Conservation (phyloP, 257 asterid species). For the Rhazya stricta region DNA sequence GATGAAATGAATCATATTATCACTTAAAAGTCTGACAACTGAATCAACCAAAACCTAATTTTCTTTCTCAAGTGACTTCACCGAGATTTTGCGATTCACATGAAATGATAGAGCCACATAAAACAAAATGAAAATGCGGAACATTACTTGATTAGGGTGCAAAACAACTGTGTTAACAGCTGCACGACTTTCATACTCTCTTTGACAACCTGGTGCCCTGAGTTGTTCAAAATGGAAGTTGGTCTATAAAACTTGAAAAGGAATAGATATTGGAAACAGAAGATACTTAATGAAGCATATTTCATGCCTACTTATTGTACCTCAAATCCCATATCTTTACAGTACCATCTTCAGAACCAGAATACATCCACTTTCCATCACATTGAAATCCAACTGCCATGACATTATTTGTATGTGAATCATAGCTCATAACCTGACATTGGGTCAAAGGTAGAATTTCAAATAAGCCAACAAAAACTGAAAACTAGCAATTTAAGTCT, state of each 20-base stretch:
- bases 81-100: neutral
- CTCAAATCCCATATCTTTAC: slow-evolving; percentile 97
- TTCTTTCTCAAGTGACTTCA: neutral
- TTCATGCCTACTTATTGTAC: slow-evolving; percentile 25
- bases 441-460: slow-evolving; percentile 9
- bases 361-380: slow-evolving; percentile 98
- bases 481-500: neutral
- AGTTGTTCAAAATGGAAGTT: slow-evolving; percentile 21
- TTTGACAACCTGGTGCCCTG: slow-evolving; percentile 98
- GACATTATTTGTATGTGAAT: slow-evolving; percentile 90
- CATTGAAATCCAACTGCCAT: slow-evolving; percentile 99
- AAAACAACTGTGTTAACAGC: slow-evolving; percentile 96
- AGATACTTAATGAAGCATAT: neutral
- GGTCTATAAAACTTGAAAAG: slow-evolving; percentile 8
- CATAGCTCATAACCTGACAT: slow-evolving; percentile 87
- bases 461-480: slow-evolving; percentile 10
- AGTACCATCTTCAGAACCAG: slow-evolving; percentile 99
- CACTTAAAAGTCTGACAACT: neutral
- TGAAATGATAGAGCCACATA: neutral
- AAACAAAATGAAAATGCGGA: neutral
- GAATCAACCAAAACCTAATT: neutral
- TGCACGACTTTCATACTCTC: slow-evolving; percentile 99
- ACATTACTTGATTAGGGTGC: slow-evolving; percentile 88
- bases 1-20: neutral
- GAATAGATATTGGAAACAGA: neutral